Base-by-base conservation (phyloP, 1,284 basidiomycete genomes). In the Puccinia polysora region DNA sequence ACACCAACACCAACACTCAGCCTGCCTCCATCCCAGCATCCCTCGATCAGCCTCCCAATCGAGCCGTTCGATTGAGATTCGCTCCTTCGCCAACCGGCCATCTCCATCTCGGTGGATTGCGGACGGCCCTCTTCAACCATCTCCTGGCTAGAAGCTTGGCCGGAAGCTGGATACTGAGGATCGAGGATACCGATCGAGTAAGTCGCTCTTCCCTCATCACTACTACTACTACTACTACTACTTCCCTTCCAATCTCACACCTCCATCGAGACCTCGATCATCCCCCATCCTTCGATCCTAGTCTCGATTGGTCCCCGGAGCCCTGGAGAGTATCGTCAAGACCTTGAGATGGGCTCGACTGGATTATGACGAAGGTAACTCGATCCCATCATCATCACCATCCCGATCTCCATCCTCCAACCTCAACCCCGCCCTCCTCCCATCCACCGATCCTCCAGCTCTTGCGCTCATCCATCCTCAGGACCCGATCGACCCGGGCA, bases 31-130 rank as follows among this genome's bases (percentile, higher is more conserved):
- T 23, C 28, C 53, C 53, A 56, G 32, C 32, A 32, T 30, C 36
- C 8, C n/a, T 20, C 58, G 38, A 38, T 38, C 38, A 15, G 18
- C 32, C 23, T n/a, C n/a, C n/a, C n/a, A n/a, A n/a, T n/a, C 10
- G 53, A 25, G 25, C 65, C 8, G 55, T 74, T n/a, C 78, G 83
- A 62, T 77, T 98, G 7, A 88, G 95, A 6, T 98, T 99, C 80
- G 95, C 95, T 0, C 95, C 96, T 0, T 97, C 95, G 0, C 96
- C 96, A 0, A 99, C 96, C 0, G 95, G 96, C 2, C 85, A 88
- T 56, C 83, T 98, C 1, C 95, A 98, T 81, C 86, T 99, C 0
- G 95, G 95, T 1, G 95, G 96, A 0, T 85, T 99, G n/a, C 83
- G 96, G 20, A 98, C 94, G 59, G 96, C 94, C 0, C 83, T 98